Evolutionary conservation across 257 asterid genomes (phyloP).

Genomic region (Cinchona pubescens): DNA sequence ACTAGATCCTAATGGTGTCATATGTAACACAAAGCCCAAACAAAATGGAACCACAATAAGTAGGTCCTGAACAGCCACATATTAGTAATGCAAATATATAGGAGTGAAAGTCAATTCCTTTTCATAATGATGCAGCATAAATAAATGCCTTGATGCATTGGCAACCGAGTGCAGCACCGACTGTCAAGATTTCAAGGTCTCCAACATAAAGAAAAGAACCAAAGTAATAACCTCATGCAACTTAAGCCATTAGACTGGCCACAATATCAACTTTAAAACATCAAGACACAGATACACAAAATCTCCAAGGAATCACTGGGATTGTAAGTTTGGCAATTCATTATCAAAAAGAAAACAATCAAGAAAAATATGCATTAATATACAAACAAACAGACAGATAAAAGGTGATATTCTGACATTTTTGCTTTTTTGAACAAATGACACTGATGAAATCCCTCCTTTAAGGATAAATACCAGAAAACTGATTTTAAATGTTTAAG

Average conservation of each 20-base stretch:
- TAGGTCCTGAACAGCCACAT: neutral
- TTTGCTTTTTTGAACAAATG: neutral
- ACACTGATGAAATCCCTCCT: neutral
- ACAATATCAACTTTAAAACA: neutral
- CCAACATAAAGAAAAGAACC: neutral
- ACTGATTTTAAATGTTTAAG: neutral
- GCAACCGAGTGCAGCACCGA: neutral
- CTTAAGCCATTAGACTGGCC: neutral
- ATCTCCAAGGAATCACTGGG: neutral
- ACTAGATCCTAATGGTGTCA: neutral
- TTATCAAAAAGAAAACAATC: neutral
- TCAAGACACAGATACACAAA: neutral
- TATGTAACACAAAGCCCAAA: neutral
- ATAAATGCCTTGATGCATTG: neutral
- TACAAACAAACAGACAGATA: neutral
- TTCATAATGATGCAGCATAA: neutral
- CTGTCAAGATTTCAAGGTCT: neutral
- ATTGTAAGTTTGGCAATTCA: neutral
- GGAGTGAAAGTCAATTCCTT: neutral
- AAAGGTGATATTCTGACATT: neutral
- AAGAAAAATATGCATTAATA: neutral
- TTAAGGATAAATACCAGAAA: neutral
- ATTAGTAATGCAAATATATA: neutral
- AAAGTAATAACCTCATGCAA: neutral
- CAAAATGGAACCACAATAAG: neutral